A percentile compares a stretch with the other conserved stretches of the same genome.
phyloP scores from a whole-genome alignment of 2,329 filamentous ascomycete genomes.

The Botrytis hyacinthi region DNA sequence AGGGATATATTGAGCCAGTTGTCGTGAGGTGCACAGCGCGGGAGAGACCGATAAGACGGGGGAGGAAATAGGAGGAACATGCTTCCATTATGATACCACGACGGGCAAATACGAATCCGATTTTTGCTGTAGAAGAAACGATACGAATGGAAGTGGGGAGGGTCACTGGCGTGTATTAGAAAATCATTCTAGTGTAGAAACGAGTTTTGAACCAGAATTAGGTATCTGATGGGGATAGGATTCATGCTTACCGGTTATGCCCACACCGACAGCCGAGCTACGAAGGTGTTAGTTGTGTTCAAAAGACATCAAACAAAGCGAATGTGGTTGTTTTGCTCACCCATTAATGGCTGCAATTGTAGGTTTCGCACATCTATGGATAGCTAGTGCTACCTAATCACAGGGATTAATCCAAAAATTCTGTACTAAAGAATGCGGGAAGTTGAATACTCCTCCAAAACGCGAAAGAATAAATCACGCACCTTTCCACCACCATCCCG shows the following conservation, averaged over 20 bases:
- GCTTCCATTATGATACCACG: slow-evolving; percentile 72
- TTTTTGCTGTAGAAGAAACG: slow-evolving; percentile 57
- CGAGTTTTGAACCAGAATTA: too few relatives aligned
- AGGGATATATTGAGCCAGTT: slow-evolving; percentile 61
- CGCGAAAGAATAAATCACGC: not conserved
- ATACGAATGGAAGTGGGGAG: slow-evolving; percentile 54
- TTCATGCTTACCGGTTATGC: slow-evolving; percentile 11
- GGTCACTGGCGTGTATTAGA: slow-evolving; percentile 47
- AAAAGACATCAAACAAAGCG: too few relatives aligned
- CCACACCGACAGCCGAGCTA: slow-evolving; percentile 9
- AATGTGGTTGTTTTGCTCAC: not conserved
- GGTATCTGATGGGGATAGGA: not conserved
- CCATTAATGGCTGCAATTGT: slow-evolving; percentile 59
- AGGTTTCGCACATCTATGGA: slow-evolving; percentile 57
- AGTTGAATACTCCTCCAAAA: not conserved
- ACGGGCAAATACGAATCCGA: slow-evolving; percentile 72
- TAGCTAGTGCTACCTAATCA: slow-evolving; percentile 50
- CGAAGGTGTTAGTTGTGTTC: not conserved
- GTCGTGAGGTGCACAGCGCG: slow-evolving; percentile 64
- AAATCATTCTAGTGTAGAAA: not conserved
- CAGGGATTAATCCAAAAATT: not conserved
- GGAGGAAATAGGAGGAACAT: slow-evolving; percentile 68
- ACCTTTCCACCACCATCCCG: slow-evolving; percentile 50
- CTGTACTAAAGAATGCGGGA: not conserved
- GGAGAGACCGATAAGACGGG: slow-evolving; percentile 63